Base-by-base conservation (phyloP, 192 early-diverging fungal genomes). In the Neocallimastix lanati region DNA sequence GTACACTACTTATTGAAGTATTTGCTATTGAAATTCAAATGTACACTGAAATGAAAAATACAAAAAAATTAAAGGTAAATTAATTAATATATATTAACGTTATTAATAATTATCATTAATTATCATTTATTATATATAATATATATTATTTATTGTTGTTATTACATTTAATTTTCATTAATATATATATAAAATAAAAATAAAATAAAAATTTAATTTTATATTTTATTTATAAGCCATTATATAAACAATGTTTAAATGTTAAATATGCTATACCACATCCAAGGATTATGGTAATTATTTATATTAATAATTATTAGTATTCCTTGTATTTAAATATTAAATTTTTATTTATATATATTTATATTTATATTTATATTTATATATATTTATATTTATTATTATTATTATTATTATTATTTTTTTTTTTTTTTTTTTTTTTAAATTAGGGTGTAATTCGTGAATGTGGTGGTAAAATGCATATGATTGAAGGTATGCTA, bases 391-490 rank as follows among this genome's bases (percentile, higher is more conserved):
- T n/a, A n/a, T n/a, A n/a, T n/a, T n/a, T n/a, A n/a, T n/a, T n/a
- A n/a, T n/a, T n/a, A n/a, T n/a, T n/a, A n/a, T n/a, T n/a, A n/a
- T n/a, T n/a, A n/a, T n/a, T n/a, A n/a, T n/a, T n/a, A n/a, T n/a
- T n/a, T n/a, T n/a, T n/a, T n/a, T n/a, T n/a, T n/a, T n/a, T n/a
- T n/a, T n/a, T n/a, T n/a, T n/a, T n/a, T n/a, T n/a, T n/a, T n/a
- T n/a, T n/a, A n/a, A n/a, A n/a, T n/a, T 36, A 28, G 84, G 86
- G 96, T 37, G 92, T 96, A 29, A 97, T 99, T 83, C 91, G 94
- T 76, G 96, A 97, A 87, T 96, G 94, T 82, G 97, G 96, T 30
- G 97, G 97, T 28, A 99, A 97, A 81, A 96, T 99, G 94, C 93
- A 95, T 84, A 97, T 99, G 96, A 86, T 86, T 77, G 97, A 98